Evolutionary conservation across 768 basidiomycete species (phyloP).

Genomic region (Strobilomyces echinocephalus): DNA sequence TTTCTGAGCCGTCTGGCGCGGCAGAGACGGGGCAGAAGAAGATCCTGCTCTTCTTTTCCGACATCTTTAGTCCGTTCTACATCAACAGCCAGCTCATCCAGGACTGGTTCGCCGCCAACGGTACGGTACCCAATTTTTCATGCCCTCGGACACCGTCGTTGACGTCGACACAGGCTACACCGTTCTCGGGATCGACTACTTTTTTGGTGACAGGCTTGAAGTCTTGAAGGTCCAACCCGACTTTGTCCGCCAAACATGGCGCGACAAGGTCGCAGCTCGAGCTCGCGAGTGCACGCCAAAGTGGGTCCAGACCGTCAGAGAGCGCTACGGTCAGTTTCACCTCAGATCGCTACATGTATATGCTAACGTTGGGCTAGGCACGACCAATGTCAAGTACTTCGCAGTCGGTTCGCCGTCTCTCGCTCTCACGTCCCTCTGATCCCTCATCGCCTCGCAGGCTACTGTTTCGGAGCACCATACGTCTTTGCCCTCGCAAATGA

Average conservation of each 20-base stretch:
- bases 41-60: constrained; percentile 54
- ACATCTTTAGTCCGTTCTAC: constrained; percentile 57
- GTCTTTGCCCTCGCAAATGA: constrained; percentile 45
- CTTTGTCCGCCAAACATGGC: constrained; percentile 42
- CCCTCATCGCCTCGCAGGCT: constrained; percentile 33
- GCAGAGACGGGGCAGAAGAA: constrained; percentile 28
- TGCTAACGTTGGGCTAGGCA: constrained; percentile 7
- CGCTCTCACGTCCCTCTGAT: neutral
- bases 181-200: constrained; percentile 43
- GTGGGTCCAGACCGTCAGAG: constrained; percentile 50
- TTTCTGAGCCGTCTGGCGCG: constrained; percentile 37
- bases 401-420: constrained; percentile 36
- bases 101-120: constrained; percentile 59
- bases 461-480: constrained; percentile 56
- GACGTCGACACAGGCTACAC: neutral
- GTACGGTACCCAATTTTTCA: constrained; percentile 33
- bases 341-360: constrained; percentile 5
- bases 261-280: constrained; percentile 29
- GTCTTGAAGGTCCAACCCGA: constrained; percentile 33
- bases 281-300: constrained; percentile 40
- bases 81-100: constrained; percentile 54
- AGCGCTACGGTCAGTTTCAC: constrained; percentile 39
- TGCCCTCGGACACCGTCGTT: neutral
- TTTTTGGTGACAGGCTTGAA: constrained; percentile 54
- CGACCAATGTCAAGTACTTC: constrained; percentile 36